Evolutionary conservation across 139 green algal species (phyloP), one percentile per base, ranked within the genome.

Genomic region (Haematococcus sp.): DNA sequence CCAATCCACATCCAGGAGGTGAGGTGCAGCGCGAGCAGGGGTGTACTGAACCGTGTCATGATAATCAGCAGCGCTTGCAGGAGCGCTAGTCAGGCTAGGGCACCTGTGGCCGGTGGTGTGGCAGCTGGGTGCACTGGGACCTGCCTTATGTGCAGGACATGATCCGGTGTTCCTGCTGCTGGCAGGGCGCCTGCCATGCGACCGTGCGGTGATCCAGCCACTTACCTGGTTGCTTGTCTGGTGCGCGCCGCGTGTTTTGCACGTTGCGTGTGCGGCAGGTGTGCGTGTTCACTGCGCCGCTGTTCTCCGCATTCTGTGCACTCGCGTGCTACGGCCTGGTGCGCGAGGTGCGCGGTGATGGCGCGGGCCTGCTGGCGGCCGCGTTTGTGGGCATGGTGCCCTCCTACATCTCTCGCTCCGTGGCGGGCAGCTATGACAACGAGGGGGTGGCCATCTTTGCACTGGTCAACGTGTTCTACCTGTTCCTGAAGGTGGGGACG

Each of bases 381-480:
- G 83, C 89, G n/a, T 89, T 98, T 73, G 86, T 97, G 23, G 88
- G 87, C 17, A 88, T 91, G 44, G 91, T 98, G 30, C 93, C 93
- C 31, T 93, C 87, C 3, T 97, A 97, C 89, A 97, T 97, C 67
- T 94, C 87, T 1, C 81, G 93, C 31, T 93, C 84, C 0, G 92
- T 97, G 68, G 92, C 92, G 23, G 93, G 93, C 0, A 94, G 86
- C 3, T 97, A 88, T 61, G 93, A 97, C 79, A 92, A 95, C 67
- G 93, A 97, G 79, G 88, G 85, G n/a, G 88, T 99, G 0, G 95
- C 95, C 61, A 98, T 98, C 76, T 98, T 97, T 74, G 93, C 93
- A 0, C 86, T 97, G 11, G 82, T 97, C 33, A 88, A 90, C 63
- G 83, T 89, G 1, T 97, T 97, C 76, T 97, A 90, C 79, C 75